These are phyloP conservation scores for Leccinum griseonigrum DNA, from an alignment of 1,284 basidiomycete genomes.

Conservation along the genomic window DNA sequence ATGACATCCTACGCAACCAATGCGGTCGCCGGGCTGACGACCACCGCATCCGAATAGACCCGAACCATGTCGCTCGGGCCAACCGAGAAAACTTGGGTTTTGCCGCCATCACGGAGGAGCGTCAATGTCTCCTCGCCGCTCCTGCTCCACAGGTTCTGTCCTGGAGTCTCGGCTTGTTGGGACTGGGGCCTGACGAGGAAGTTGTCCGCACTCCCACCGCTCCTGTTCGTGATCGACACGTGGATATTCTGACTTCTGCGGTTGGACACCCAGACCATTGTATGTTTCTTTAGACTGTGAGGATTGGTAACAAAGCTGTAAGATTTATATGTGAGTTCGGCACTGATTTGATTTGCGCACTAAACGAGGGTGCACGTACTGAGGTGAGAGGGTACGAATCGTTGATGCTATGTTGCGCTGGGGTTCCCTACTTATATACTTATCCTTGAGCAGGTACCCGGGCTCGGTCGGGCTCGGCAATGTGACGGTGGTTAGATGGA, in stretches of 20 bases:
- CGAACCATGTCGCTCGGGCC: background rate
- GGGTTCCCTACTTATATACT: background rate
- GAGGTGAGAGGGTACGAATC: background rate
- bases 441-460: background rate
- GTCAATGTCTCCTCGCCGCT: background rate
- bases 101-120: background rate
- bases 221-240: background rate
- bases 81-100: background rate
- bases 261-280: constrained; percentile 1
- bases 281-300: background rate
- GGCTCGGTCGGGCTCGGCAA: background rate
- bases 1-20: background rate
- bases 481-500: background rate
- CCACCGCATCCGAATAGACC: background rate
- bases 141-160: background rate
- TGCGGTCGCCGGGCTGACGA: background rate
- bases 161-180: background rate
- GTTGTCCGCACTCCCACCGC: background rate
- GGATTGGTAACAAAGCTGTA: background rate
- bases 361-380: background rate
- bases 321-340: background rate
- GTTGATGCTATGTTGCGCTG: background rate
- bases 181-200: background rate
- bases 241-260: background rate
- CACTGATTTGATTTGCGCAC: background rate